Percentiles rank a stretch among this genome's conserved stretches.
Evolutionary conservation across 2,329 filamentous ascomycete species (phyloP).

Genomic region (Ceratocystis eucalypticola): DNA sequence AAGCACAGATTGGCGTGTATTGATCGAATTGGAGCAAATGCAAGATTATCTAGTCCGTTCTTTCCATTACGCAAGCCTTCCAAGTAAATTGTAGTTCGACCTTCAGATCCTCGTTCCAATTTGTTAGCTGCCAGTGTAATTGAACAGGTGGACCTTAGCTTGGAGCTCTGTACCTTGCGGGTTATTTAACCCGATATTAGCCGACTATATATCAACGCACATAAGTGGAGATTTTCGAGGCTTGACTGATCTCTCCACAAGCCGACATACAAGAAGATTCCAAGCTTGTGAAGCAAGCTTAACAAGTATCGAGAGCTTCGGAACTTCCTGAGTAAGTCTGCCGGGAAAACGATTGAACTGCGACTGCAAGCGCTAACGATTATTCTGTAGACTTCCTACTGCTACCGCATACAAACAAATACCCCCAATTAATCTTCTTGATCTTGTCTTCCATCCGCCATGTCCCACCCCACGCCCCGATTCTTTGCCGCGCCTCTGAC

Average conservation of each 20-base stretch:
- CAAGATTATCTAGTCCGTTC: neutral
- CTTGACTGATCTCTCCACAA: neutral
- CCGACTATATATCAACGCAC: neutral
- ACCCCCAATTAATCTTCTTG: neutral
- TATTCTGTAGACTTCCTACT: neutral
- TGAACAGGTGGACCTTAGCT: constrained; percentile 3
- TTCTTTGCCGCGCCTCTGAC: constrained; percentile 77
- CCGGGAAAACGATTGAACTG: neutral
- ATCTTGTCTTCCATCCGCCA: constrained; percentile 25
- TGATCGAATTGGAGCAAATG: neutral
- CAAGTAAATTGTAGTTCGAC: neutral
- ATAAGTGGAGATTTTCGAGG: neutral
- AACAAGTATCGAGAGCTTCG: neutral
- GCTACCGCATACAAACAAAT: neutral
- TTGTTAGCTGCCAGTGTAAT: neutral
- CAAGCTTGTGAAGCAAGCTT: neutral
- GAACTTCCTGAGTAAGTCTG: neutral
- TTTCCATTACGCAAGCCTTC: constrained; percentile 5
- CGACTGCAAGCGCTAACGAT: neutral
- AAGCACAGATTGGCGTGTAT: neutral
- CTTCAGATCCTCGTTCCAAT: neutral
- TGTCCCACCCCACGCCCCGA: constrained; percentile 50
- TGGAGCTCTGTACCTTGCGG: neutral
- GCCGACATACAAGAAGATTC: neutral
- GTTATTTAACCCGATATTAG: neutral